Evolutionary conservation across 805 yeast genomes (phyloP).

Genomic region (Nakazawaea laoshanensis): DNA sequence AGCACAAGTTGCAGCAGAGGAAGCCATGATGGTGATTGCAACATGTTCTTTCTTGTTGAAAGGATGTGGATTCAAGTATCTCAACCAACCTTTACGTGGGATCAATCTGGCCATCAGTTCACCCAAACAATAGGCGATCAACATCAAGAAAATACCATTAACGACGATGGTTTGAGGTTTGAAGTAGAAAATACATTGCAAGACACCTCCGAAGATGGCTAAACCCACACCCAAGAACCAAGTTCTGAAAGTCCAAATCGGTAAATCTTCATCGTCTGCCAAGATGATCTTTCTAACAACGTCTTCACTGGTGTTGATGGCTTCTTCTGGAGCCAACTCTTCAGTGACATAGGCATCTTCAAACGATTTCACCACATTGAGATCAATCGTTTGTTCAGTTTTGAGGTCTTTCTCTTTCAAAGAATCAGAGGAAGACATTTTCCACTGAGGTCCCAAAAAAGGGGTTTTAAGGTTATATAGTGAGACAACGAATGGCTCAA

Average conservation of each 20-base stretch:
- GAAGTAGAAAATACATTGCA: conserved; percentile 26
- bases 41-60: conserved; percentile 37
- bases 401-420: too few species aligned
- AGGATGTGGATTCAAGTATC: conserved; percentile 32
- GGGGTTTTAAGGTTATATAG: too few species aligned
- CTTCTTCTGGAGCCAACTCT: neutral
- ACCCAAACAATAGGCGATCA: conserved; percentile 23
- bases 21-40: conserved; percentile 27
- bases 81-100: conserved; percentile 17
- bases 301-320: conserved; percentile 9
- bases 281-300: conserved; percentile 18
- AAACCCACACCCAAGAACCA: conserved; percentile 22
- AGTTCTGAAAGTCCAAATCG: conserved; percentile 30
- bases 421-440: too few species aligned
- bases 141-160: conserved; percentile 23
- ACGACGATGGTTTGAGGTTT: conserved; percentile 26
- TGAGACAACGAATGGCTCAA: too few species aligned
- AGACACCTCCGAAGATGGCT: conserved; percentile 25
- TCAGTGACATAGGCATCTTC: neutral
- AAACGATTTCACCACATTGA: conserved; percentile 1
- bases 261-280: conserved; percentile 27
- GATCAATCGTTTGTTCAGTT: too few species aligned
- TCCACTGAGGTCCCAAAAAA: too few species aligned
- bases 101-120: conserved; percentile 19
- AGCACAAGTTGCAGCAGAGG: conserved; percentile 22